Evolutionary conservation across 2,329 filamentous ascomycete species (phyloP).

Genomic region (Blastomyces gilchristii): DNA sequence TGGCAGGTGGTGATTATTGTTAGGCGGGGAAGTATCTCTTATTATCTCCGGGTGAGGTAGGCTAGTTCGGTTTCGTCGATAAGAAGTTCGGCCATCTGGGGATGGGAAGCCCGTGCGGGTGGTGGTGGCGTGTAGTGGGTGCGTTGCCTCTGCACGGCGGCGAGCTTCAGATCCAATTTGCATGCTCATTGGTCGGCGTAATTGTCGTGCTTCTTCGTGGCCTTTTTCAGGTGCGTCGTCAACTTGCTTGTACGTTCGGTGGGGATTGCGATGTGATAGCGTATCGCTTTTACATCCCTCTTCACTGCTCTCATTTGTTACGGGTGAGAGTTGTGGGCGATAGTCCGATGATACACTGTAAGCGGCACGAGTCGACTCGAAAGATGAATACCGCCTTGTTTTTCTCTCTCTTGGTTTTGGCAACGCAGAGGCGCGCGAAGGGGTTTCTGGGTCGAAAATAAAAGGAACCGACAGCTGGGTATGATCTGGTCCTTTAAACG

Average conservation of each 20-base stretch:
- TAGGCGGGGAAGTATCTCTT: neutral
- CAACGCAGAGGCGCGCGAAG: neutral
- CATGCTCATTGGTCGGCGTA: slow-evolving; percentile 6
- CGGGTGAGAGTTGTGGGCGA: slow-evolving; percentile 7
- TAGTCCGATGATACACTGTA: slow-evolving; percentile 4
- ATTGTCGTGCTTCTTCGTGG: neutral
- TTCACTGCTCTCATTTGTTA: slow-evolving; percentile 4
- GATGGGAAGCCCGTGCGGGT: neutral
- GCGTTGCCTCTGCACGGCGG: neutral
- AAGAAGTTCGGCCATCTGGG: neutral
- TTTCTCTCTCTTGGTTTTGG: slow-evolving; percentile 1
- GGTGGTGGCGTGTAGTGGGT: neutral
- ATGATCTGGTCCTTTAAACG: neutral
- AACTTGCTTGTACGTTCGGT: neutral
- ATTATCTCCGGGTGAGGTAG: neutral
- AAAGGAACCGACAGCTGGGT: neutral
- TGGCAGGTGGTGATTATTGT: neutral
- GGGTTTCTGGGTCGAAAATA: slow-evolving; percentile 4
- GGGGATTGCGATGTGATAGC: neutral
- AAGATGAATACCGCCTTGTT: slow-evolving; percentile 11
- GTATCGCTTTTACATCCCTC: slow-evolving; percentile 1
- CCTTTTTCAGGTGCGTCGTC: neutral
- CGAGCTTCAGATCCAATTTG: slow-evolving; percentile 5
- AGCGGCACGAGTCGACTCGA: slow-evolving; percentile 4
- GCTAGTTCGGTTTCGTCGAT: neutral